These are phyloP conservation scores for Phytopythium litorale DNA, from an alignment of 352 stramenopile genomes.

Conservation along the genomic window DNA sequence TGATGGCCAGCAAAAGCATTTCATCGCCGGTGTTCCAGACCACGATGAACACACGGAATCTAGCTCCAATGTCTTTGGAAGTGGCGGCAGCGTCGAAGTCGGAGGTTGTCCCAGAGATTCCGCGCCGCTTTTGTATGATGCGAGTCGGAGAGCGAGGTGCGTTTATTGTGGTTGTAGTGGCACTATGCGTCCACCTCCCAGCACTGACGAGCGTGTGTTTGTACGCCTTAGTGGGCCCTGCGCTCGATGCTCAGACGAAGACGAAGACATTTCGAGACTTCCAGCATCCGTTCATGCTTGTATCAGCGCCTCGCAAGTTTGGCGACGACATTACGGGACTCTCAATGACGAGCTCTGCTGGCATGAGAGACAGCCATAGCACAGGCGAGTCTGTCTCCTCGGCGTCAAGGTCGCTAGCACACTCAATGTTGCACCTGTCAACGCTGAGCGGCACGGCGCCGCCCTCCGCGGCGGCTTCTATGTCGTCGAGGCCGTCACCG, in stretches of 20 bases:
- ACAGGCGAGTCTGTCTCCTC: background rate
- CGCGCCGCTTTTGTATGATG: conserved; percentile 7
- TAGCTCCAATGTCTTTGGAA: conserved; percentile 2
- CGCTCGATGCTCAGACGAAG: conserved; percentile 2
- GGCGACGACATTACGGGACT: background rate
- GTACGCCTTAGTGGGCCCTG: background rate
- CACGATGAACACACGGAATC: background rate
- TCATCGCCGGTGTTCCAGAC: background rate
- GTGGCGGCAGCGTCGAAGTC: conserved; percentile 1
- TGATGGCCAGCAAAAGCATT: conserved; percentile 1
- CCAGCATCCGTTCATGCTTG: background rate
- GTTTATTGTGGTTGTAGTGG: background rate
- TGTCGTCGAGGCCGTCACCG: background rate
- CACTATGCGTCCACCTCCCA: background rate
- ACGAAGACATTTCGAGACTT: background rate
- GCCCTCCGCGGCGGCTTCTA: background rate
- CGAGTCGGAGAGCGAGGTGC: conserved; percentile 4
- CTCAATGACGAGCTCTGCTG: background rate
- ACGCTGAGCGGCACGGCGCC: background rate
- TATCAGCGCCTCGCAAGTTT: conserved; percentile 3
- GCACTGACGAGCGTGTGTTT: background rate
- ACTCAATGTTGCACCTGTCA: background rate
- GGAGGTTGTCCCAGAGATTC: conserved; percentile 1
- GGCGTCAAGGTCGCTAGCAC: background rate
- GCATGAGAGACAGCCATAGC: background rate